phyloP scores from a whole-genome alignment of 352 stramenopile species.

The Phytophthora pistaciae region DNA sequence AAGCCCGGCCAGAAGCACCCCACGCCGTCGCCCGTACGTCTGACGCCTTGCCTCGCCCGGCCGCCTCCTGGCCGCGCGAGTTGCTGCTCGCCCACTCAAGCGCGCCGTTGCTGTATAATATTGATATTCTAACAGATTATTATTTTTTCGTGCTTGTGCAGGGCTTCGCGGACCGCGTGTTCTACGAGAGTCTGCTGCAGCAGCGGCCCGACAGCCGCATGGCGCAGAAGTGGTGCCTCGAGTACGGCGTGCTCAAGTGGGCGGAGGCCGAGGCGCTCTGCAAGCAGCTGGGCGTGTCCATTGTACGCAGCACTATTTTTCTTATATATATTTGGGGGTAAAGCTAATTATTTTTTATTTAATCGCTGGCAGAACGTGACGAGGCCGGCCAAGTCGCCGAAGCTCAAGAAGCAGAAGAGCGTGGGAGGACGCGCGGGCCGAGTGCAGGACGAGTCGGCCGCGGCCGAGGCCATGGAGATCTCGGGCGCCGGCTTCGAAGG shows the following conservation, averaged over 20 bases:
- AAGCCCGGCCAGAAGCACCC: slow-evolving; percentile 91
- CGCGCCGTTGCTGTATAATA: neutral
- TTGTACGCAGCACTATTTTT: slow-evolving; percentile 41
- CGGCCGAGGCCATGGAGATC: slow-evolving; percentile 70
- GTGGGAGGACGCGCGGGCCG: slow-evolving; percentile 13
- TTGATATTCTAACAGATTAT: neutral
- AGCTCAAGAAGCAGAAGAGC: slow-evolving; percentile 51
- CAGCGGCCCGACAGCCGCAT: slow-evolving; percentile 88
- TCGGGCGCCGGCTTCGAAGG: slow-evolving; percentile 61
- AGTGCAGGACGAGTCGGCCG: slow-evolving; percentile 48
- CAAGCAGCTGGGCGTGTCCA: slow-evolving; percentile 70
- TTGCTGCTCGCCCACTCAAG: too few relatives aligned
- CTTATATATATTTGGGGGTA: neutral
- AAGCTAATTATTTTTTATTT: neutral
- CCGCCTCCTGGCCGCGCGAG: neutral
- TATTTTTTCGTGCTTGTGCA: slow-evolving; percentile 22
- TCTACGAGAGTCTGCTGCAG: slow-evolving; percentile 91
- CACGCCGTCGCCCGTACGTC: slow-evolving; percentile 79
- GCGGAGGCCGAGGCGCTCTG: slow-evolving; percentile 82
- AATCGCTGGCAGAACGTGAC: slow-evolving; percentile 56
- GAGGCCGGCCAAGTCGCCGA: slow-evolving; percentile 52
- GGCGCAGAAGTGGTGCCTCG: slow-evolving; percentile 91
- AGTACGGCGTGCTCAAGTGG: slow-evolving; percentile 92
- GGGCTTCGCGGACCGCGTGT: slow-evolving; percentile 90
- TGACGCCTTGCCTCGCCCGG: neutral